Evolutionary conservation across 73 alveolate genomes (phyloP).

Genomic region (Paramecium bursaria): DNA sequence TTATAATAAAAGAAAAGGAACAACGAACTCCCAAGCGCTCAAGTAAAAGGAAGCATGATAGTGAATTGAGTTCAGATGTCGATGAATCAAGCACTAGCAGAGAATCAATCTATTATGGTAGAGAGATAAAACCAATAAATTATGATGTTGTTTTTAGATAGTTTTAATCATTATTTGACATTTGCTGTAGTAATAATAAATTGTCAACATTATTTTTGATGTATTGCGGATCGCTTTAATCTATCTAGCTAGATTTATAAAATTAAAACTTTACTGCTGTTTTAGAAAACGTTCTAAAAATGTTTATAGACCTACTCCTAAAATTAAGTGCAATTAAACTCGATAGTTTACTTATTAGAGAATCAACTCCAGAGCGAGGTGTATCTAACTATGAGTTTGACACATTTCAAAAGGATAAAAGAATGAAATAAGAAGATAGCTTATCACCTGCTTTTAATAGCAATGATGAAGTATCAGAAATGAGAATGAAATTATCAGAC

Average conservation of each 20-base stretch:
- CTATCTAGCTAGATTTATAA: background rate
- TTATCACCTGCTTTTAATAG: slow-evolving; percentile 19
- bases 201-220: background rate
- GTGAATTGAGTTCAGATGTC: background rate
- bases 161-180: slow-evolving; percentile 9
- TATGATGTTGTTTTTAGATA: slow-evolving; percentile 4
- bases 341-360: background rate
- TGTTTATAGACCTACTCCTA: slow-evolving; percentile 24
- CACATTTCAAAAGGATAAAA: slow-evolving; percentile 18
- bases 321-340: slow-evolving; percentile 21
- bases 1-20: background rate
- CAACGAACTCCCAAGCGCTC: background rate
- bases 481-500: slow-evolving; percentile 48
- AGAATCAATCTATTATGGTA: background rate
- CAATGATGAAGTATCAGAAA: slow-evolving; percentile 7
- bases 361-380: slow-evolving; percentile 27
- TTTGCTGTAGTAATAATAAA: slow-evolving; percentile 19
- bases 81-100: background rate
- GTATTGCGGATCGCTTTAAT: slow-evolving; percentile 11
- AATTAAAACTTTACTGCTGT: background rate
- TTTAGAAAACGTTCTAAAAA: background rate
- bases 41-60: background rate
- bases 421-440: background rate
- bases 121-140: background rate
- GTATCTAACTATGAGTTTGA: slow-evolving; percentile 34